Conservation (phyloP, 768 basidiomycete species). For the Auricularia sp. region DNA sequence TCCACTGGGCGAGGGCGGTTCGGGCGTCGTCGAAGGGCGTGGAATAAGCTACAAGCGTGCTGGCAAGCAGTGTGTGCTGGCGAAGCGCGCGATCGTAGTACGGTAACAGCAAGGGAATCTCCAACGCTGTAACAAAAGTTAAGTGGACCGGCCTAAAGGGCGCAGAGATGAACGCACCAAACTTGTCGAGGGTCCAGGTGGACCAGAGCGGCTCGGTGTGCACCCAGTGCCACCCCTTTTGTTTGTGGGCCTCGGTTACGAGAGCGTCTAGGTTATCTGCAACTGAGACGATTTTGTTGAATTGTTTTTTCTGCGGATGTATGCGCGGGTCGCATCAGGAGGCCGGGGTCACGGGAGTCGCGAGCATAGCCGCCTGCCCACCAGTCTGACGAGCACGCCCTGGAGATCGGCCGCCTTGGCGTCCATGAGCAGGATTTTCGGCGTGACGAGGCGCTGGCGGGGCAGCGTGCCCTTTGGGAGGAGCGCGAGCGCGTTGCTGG, state of each 20-base stretch:
- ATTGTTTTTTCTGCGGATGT: slow-evolving; percentile 50
- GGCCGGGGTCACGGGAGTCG: not conserved
- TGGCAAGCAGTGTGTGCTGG: slow-evolving; percentile 45
- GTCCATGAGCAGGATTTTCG: slow-evolving; percentile 62
- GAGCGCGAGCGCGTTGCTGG: slow-evolving; percentile 49
- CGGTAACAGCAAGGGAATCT: slow-evolving; percentile 43
- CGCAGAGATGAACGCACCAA: slow-evolving; percentile 38
- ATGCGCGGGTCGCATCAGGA: not conserved
- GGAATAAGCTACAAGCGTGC: slow-evolving; percentile 52
- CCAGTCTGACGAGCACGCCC: slow-evolving; percentile 51
- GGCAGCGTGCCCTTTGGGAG: slow-evolving; percentile 46
- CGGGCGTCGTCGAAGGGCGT: slow-evolving; percentile 62
- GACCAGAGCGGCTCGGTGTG: slow-evolving; percentile 66
- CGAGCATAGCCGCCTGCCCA: slow-evolving; percentile 25
- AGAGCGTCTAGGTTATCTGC: slow-evolving; percentile 58
- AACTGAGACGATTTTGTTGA: slow-evolving; percentile 51
- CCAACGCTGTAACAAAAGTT: slow-evolving; percentile 34
- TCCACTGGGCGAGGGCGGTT: slow-evolving; percentile 54
- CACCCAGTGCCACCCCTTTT: slow-evolving; percentile 65
- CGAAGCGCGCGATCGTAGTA: slow-evolving; percentile 60
- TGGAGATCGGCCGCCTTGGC: slow-evolving; percentile 51
- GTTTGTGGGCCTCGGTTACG: slow-evolving; percentile 57
- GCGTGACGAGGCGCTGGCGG: slow-evolving; percentile 46
- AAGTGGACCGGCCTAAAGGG: not conserved
- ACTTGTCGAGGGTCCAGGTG: slow-evolving; percentile 74